Conservation (phyloP, 192 early-diverging fungal genomes). For the Podochytrium sp. region DNA sequence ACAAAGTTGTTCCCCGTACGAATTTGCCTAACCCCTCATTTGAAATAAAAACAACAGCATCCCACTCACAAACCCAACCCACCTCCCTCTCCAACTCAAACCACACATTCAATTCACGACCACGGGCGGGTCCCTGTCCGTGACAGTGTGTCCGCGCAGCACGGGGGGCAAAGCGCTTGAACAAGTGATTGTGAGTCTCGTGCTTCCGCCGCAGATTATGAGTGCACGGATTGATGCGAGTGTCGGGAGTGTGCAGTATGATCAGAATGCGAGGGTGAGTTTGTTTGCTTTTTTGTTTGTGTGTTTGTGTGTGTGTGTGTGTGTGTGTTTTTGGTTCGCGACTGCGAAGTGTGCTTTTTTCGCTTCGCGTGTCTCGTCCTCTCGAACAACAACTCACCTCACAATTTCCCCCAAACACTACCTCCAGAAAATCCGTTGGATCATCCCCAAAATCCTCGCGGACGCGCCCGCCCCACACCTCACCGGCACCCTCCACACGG, state of each 20-base stretch:
- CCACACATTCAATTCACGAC: conserved; percentile 62
- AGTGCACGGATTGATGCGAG: conserved; percentile 62
- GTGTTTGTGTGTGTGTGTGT: neutral
- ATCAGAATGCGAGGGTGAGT: conserved; percentile 61
- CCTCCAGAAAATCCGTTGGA: conserved; percentile 63
- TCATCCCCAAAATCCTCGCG: conserved; percentile 63
- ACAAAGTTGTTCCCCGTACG: neutral
- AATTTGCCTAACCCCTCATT: too few species aligned
- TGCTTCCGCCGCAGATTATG: conserved; percentile 62
- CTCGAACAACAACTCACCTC: neutral
- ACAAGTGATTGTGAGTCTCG: conserved; percentile 51
- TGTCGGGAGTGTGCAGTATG: conserved; percentile 71
- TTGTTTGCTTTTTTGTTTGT: conserved; percentile 22
- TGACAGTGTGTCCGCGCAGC: conserved; percentile 65
- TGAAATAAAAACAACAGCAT: conserved; percentile 45
- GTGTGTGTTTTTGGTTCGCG: neutral
- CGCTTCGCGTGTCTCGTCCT: neutral
- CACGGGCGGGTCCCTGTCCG: conserved; percentile 69
- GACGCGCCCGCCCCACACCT: conserved; percentile 63
- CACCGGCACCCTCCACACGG: conserved; percentile 57
- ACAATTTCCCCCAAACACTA: neutral
- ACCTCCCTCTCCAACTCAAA: conserved; percentile 65
- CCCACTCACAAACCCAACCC: conserved; percentile 57
- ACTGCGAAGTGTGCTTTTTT: conserved; percentile 10
- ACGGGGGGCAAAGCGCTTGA: conserved; percentile 73